A percentile compares a stretch with the other conserved stretches of the same genome.
Conservation (phyloP, 495 filamentous ascomycete species). For the Penicillium flavigenum region DNA sequence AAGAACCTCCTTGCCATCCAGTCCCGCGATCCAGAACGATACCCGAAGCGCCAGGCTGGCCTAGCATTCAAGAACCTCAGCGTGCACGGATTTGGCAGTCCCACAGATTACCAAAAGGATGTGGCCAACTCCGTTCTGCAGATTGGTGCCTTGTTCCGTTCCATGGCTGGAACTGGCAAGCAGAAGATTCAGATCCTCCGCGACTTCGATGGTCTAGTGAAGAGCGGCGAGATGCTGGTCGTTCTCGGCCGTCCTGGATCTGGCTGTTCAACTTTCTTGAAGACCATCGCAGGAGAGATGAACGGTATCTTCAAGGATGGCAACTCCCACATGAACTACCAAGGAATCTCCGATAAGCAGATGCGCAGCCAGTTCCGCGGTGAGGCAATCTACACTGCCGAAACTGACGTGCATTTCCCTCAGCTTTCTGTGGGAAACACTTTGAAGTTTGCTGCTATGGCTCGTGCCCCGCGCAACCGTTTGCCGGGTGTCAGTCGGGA, state of each 20-base stretch:
- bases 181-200: slow-evolving; percentile 68
- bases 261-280: slow-evolving; percentile 72
- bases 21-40: slow-evolving; percentile 49
- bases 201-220: slow-evolving; percentile 69
- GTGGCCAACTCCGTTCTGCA: slow-evolving; percentile 67
- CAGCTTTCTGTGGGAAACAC: slow-evolving; percentile 67
- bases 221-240: slow-evolving; percentile 76
- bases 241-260: slow-evolving; percentile 75
- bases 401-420: slow-evolving; percentile 68
- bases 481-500: slow-evolving; percentile 48
- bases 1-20: slow-evolving; percentile 50
- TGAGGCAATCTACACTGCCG: slow-evolving; percentile 63
- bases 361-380: slow-evolving; percentile 67
- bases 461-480: slow-evolving; percentile 50
- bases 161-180: slow-evolving; percentile 46
- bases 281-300: slow-evolving; percentile 68
- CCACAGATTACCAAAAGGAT: slow-evolving; percentile 82
- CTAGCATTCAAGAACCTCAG: slow-evolving; percentile 61
- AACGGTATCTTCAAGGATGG: slow-evolving; percentile 67
- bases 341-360: slow-evolving; percentile 72
- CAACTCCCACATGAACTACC: slow-evolving; percentile 65
- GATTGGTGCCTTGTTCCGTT: slow-evolving; percentile 45
- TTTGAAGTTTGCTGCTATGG: slow-evolving; percentile 59
- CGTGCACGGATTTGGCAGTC: slow-evolving; percentile 72
- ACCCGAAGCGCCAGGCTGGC: slow-evolving; percentile 45